These are phyloP conservation scores for Brassica incana DNA, from an alignment of 345 rosid genomes.

Conservation along the genomic window DNA sequence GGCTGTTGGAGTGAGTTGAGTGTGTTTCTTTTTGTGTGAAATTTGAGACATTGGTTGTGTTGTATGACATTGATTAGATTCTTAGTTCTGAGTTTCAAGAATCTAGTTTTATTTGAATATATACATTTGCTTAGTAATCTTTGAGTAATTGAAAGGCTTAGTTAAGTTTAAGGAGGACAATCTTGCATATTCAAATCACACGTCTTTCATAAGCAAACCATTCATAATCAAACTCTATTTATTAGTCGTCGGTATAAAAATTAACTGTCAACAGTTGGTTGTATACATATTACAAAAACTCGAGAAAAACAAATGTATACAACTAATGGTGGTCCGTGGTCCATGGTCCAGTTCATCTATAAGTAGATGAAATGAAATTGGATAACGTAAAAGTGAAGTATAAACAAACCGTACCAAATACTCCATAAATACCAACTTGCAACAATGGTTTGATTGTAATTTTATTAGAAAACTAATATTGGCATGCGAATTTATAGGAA, in stretches of 20 bases:
- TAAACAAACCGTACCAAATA: slow-evolving; percentile 30
- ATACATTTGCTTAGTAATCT: not conserved
- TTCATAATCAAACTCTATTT: slow-evolving; percentile 9
- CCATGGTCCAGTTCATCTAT: slow-evolving; percentile 30
- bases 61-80: slow-evolving; percentile 23
- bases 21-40: not conserved
- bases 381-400: slow-evolving; percentile 36
- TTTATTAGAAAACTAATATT: not conserved
- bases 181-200: not conserved
- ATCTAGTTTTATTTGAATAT: not conserved
- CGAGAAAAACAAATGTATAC: not conserved
- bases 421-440: slow-evolving; percentile 32
- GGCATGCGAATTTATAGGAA: slow-evolving; percentile 24
- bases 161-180: not conserved
- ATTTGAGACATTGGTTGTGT: slow-evolving; percentile 20
- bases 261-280: not conserved
- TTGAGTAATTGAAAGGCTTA: not conserved
- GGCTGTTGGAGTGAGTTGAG: slow-evolving; percentile 1
- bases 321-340: slow-evolving; percentile 20
- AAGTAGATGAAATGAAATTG: slow-evolving; percentile 24
- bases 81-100: not conserved
- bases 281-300: not conserved
- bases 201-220: not conserved
- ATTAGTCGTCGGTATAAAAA: not conserved
- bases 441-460: not conserved